These are phyloP conservation scores for Delonix regia DNA, from an alignment of 306 rosid species.

Conservation along the genomic window DNA sequence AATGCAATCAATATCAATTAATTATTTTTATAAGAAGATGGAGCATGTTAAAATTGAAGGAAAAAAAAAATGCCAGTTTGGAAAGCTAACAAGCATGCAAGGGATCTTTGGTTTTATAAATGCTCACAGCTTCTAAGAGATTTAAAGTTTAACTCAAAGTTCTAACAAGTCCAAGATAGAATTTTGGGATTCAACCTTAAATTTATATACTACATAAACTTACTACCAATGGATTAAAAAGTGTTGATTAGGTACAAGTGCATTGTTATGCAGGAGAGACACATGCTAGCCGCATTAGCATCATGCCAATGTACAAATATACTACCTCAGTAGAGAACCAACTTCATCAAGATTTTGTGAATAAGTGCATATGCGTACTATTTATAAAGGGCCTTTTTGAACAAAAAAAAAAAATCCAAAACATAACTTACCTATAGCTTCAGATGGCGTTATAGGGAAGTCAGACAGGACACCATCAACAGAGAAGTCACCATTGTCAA, in stretches of 20 bases:
- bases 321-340: constrained; percentile 16
- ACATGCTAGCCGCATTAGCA: constrained; percentile 4
- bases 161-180: background rate
- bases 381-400: background rate
- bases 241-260: no score
- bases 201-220: background rate
- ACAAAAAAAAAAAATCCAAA: constrained; percentile 22
- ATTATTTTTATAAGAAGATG: background rate
- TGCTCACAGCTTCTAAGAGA: background rate
- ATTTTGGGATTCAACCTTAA: background rate
- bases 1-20: constrained; percentile 19
- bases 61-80: background rate
- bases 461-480: constrained; percentile 85
- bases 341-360: constrained; percentile 2
- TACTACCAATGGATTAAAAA: background rate
- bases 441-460: constrained; percentile 71
- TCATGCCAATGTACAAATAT: constrained; percentile 1
- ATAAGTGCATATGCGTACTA: background rate
- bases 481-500: constrained; percentile 72
- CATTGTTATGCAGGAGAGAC: background rate
- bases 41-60: background rate
- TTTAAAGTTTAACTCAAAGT: background rate
- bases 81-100: constrained; percentile 1
- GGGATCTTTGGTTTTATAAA: background rate
- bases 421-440: constrained; percentile 60